Evolutionary conservation across 2,329 filamentous ascomycete genomes (phyloP).

Genomic region (Venturia pyrina): DNA sequence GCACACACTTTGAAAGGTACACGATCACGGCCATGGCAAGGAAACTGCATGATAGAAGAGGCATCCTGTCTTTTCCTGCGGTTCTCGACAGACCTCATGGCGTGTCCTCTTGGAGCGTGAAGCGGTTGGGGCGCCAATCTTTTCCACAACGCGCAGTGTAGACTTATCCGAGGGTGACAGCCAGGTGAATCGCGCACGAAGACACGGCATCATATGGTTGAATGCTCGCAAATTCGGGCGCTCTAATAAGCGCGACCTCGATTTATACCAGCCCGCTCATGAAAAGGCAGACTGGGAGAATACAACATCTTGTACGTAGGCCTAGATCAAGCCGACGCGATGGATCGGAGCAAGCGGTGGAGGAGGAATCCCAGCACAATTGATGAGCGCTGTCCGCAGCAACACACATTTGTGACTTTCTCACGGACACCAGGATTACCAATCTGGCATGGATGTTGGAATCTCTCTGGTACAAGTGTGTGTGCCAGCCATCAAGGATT

Average conservation of each 20-base stretch:
- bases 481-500: no score
- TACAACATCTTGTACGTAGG: neutral
- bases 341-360: neutral
- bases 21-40: neutral
- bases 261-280: neutral
- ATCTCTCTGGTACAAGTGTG: no score
- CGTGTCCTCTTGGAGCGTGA: no score
- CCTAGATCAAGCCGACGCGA: neutral
- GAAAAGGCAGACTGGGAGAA: neutral
- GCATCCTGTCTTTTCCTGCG: neutral
- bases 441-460: no score
- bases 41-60: neutral
- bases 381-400: neutral
- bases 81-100: neutral
- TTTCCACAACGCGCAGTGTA: neutral
- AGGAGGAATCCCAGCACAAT: neutral
- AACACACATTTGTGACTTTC: neutral
- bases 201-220: neutral
- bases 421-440: no score
- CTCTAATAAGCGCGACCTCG: no score
- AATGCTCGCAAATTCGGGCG: neutral
- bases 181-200: neutral
- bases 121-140: no score
- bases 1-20: neutral
- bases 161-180: neutral